Conservation (phyloP, 306 rosid genomes). For the Casuarina glauca region DNA sequence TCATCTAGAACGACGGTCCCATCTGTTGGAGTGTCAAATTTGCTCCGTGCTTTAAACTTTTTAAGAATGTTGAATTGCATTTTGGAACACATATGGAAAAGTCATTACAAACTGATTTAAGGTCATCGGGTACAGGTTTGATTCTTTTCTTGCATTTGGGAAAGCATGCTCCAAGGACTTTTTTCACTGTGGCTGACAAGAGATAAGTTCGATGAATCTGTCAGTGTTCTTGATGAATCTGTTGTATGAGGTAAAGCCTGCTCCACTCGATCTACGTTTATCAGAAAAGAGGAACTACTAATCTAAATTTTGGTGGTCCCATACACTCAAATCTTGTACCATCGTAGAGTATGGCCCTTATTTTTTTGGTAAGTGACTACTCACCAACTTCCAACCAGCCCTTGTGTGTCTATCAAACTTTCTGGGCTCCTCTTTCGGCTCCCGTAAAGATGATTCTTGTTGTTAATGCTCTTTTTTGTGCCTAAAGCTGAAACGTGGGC, state of each 20-base stretch:
- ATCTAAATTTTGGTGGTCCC: not conserved
- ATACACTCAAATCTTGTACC: not conserved
- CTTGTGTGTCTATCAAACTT: not conserved
- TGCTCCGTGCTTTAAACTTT: no score
- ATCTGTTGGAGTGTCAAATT: no score
- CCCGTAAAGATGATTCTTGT: not conserved
- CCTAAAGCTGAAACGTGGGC: not conserved
- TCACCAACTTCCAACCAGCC: not conserved
- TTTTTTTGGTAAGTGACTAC: not conserved
- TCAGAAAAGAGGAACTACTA: not conserved
- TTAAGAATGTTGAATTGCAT: not conserved
- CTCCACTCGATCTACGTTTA: not conserved
- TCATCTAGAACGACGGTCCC: no score
- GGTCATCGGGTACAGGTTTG: not conserved
- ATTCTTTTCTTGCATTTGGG: not conserved
- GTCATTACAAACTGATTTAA: not conserved
- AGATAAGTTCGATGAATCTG: not conserved
- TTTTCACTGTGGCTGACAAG: not conserved
- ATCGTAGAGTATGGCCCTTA: no score
- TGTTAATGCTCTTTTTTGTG: not conserved
- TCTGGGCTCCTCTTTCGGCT: not conserved
- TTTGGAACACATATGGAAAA: no score
- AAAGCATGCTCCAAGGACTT: not conserved
- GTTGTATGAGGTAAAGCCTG: not conserved
- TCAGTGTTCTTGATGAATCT: not conserved